Percentiles rank a stretch among this genome's conserved stretches.
These are phyloP conservation scores for Colletotrichum eremochloae DNA, from an alignment of 2,329 filamentous ascomycete genomes.

Conservation along the genomic window DNA sequence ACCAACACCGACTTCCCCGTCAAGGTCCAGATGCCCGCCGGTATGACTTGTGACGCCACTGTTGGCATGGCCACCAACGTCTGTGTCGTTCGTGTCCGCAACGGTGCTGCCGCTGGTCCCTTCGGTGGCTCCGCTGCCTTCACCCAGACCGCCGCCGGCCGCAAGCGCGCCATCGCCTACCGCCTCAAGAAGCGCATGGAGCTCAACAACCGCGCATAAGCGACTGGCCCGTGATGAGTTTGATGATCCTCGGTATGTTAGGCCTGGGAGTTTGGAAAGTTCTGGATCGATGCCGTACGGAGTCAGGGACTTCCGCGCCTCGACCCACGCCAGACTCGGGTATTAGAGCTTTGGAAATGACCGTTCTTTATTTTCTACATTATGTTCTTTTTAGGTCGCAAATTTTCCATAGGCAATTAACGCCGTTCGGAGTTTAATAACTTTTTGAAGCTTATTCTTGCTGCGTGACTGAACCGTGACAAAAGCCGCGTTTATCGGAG, in stretches of 20 bases:
- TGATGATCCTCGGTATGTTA: constrained; percentile 19
- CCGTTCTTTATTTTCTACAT: constrained; percentile 39
- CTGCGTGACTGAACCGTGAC: not conserved
- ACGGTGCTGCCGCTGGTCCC: constrained; percentile 71
- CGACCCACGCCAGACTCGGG: constrained; percentile 30
- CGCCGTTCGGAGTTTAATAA: constrained; percentile 38
- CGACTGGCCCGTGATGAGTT: constrained; percentile 1
- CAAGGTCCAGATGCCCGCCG: constrained; percentile 74
- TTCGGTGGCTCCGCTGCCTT: constrained; percentile 78
- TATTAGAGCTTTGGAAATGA: constrained; percentile 41
- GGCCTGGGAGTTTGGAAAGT: constrained; percentile 32
- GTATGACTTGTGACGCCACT: constrained; percentile 74
- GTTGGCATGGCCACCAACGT: constrained; percentile 72
- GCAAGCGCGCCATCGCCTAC: constrained; percentile 74
- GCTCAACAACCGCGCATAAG: constrained; percentile 46
- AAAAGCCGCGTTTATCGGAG: not conserved
- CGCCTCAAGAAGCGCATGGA: constrained; percentile 55
- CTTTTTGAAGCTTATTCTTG: not conserved
- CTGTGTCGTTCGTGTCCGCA: constrained; percentile 75
- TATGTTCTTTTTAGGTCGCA: constrained; percentile 33
- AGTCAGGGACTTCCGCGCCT: constrained; percentile 38
- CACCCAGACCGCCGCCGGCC: constrained; percentile 68
- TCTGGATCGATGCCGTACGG: constrained; percentile 4
- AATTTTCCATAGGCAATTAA: constrained; percentile 39
- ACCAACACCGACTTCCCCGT: constrained; percentile 75